phyloP scores from a whole-genome alignment of 768 basidiomycete species.

The Termitomyces sp. region DNA sequence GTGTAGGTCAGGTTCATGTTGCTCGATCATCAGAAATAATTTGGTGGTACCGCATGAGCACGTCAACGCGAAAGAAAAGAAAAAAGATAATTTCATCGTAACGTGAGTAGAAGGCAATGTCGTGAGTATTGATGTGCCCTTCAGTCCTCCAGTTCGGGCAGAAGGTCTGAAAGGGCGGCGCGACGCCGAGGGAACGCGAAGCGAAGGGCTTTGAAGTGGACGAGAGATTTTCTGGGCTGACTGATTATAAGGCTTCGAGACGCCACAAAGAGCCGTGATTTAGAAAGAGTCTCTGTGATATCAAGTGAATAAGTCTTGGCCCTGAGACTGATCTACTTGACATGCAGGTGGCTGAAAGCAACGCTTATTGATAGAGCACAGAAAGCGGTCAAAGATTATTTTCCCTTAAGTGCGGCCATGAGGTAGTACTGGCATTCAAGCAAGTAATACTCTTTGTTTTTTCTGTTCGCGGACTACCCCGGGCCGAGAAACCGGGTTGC shows the following conservation, averaged over 20 bases:
- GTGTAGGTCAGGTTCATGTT: neutral
- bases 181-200: neutral
- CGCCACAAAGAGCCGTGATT: neutral
- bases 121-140: neutral
- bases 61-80: constrained; percentile 4
- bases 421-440: no score
- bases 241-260: neutral
- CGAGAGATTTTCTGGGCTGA: neutral
- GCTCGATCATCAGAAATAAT: neutral
- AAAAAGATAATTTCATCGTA: constrained; percentile 1
- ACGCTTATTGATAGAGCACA: neutral
- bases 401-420: neutral
- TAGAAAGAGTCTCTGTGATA: neutral
- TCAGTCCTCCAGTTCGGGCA: neutral
- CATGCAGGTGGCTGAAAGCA: neutral
- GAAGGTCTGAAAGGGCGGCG: neutral
- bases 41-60: constrained; percentile 6
- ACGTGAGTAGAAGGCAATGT: neutral
- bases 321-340: no score
- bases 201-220: neutral
- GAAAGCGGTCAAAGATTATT: neutral
- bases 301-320: neutral
- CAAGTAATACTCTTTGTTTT: neutral
- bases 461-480: neutral
- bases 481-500: neutral